phyloP scores from a whole-genome alignment of 768 basidiomycete genomes.

The Cantharellus cinnabarinus region DNA sequence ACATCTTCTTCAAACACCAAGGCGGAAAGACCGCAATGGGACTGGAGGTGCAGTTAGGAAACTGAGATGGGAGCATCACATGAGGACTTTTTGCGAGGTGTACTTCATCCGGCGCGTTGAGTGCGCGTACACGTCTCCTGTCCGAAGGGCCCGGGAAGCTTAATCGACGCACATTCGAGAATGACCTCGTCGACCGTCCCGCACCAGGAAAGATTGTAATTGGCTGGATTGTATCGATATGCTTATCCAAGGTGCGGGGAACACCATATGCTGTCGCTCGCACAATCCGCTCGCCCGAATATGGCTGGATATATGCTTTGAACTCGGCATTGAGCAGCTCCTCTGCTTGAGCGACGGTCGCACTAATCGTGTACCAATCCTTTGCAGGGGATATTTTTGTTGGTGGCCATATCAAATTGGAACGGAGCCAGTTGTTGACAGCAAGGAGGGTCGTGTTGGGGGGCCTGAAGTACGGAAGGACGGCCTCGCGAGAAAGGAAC shows the following conservation, averaged over 20 bases:
- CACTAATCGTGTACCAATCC: neutral
- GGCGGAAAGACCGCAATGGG: neutral
- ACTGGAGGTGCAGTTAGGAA: neutral
- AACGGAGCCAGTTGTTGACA: neutral
- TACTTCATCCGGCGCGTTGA: no score
- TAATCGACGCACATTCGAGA: no score
- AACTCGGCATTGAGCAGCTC: conserved; percentile 32
- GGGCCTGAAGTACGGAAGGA: neutral
- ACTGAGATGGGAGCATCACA: neutral
- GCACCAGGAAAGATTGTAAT: conserved; percentile 14
- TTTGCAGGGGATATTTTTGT: neutral
- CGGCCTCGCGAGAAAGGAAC: neutral
- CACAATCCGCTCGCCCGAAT: neutral
- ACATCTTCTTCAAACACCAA: conserved; percentile 2
- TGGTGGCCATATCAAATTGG: neutral
- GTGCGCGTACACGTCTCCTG: no score
- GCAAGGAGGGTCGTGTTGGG: neutral
- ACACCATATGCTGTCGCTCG: neutral
- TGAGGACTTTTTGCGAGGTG: neutral
- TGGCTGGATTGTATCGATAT: conserved; percentile 3
- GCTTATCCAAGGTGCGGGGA: neutral
- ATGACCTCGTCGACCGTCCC: no score
- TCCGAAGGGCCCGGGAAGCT: no score
- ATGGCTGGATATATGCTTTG: neutral
- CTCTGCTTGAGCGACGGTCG: neutral